Evolutionary conservation across 305 asterid species (phyloP).

Genomic region (Monarda citriodora): DNA sequence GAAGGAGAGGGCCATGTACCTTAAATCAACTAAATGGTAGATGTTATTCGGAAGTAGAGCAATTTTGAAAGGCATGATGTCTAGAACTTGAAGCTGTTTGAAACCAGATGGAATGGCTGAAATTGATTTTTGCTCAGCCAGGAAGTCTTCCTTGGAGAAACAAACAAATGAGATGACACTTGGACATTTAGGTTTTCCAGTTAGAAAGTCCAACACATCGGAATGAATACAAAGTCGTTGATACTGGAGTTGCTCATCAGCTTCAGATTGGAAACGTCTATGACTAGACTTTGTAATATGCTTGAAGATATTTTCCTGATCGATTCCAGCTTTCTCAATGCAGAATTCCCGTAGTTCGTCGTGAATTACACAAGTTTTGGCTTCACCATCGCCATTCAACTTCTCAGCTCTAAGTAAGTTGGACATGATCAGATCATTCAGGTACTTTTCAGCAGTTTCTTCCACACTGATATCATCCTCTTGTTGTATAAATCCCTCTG

Average conservation of each 20-base stretch:
- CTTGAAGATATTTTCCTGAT: conserved; percentile 25
- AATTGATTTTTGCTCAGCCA: neutral
- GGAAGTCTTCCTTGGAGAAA: neutral
- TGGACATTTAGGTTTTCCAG: neutral
- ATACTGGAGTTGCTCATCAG: neutral
- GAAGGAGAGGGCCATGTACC: conserved; percentile 15
- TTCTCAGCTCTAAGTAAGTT: conserved; percentile 18
- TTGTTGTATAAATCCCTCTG: conserved; percentile 52
- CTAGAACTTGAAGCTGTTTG: conserved; percentile 2
- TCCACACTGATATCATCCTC: conserved; percentile 28
- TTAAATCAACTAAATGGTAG: neutral
- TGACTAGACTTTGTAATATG: conserved; percentile 19
- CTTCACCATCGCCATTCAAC: conserved; percentile 15
- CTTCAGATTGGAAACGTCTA: conserved; percentile 17
- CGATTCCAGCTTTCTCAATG: conserved; percentile 3
- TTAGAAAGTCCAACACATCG: neutral
- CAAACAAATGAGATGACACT: neutral
- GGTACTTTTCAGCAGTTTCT: conserved; percentile 28
- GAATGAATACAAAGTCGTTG: conserved; percentile 26
- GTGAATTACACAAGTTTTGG: conserved; percentile 19
- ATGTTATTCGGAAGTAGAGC: neutral
- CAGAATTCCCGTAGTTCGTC: conserved; percentile 14
- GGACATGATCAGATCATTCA: conserved; percentile 24
- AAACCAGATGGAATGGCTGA: neutral
- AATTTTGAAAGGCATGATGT: neutral